These are phyloP conservation scores for Fusarium euwallaceae DNA, from an alignment of 2,329 filamentous ascomycete species.

Conservation along the genomic window DNA sequence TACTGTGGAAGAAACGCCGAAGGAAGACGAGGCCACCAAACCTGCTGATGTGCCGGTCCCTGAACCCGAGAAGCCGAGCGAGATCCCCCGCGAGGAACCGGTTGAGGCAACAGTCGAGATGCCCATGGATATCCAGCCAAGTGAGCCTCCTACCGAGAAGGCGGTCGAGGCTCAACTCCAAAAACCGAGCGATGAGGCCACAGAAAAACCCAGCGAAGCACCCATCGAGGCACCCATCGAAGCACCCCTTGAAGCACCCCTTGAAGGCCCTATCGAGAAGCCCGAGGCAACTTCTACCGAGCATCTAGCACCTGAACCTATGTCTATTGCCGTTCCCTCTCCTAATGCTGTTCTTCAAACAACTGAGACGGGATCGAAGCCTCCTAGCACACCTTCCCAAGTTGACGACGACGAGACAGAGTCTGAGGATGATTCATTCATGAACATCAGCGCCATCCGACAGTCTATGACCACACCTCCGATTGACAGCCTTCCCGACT, in stretches of 20 bases:
- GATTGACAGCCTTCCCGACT: conserved; percentile 65
- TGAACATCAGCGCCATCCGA: conserved; percentile 63
- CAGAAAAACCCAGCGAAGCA: conserved; percentile 6
- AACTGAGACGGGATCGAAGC: conserved; percentile 50
- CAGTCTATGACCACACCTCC: conserved; percentile 68
- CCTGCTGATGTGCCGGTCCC: background rate
- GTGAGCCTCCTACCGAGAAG: background rate
- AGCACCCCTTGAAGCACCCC: conserved; percentile 3
- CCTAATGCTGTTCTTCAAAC: conserved; percentile 44
- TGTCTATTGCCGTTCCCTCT: conserved; percentile 12
- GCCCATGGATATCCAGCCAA: background rate
- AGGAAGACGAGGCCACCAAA: conserved; percentile 9
- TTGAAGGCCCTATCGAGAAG: conserved; percentile 4
- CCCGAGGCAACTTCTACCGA: background rate
- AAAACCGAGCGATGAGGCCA: conserved; percentile 1
- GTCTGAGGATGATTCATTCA: conserved; percentile 65
- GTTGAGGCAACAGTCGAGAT: background rate
- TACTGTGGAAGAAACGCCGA: conserved; percentile 7
- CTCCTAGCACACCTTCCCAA: conserved; percentile 63
- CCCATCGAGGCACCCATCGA: background rate
- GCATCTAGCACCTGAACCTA: conserved; percentile 4
- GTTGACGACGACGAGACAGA: conserved; percentile 67
- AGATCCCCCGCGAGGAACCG: background rate
- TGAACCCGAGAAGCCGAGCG: conserved; percentile 13
- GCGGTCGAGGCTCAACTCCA: background rate